A percentile compares a stretch with the other conserved stretches of the same genome.
phyloP scores from a whole-genome alignment of 805 yeast genomes.

The Metschnikowia aberdeeniae region DNA sequence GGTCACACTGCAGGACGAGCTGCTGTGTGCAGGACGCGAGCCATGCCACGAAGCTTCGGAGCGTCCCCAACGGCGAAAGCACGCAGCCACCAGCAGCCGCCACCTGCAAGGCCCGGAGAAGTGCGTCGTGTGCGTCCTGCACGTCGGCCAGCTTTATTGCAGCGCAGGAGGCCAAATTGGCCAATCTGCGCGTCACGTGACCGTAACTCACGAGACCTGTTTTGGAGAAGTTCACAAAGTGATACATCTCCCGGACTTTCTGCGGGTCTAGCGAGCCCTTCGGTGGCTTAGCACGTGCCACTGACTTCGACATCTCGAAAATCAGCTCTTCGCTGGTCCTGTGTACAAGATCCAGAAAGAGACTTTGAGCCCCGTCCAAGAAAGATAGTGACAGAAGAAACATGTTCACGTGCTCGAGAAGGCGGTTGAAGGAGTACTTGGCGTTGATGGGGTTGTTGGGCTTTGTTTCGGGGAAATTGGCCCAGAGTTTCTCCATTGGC shows the following conservation, averaged over 20 bases:
- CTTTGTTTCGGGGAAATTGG: conserved; percentile 23
- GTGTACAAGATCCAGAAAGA: conserved; percentile 3
- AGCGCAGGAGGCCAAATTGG: conserved; percentile 32
- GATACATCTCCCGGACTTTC: conserved; percentile 39
- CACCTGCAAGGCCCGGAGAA: neutral
- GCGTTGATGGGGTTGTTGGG: conserved; percentile 29
- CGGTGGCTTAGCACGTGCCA: conserved; percentile 19
- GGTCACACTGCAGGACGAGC: conserved; percentile 22
- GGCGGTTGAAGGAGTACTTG: conserved; percentile 46
- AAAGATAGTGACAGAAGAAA: conserved; percentile 33
- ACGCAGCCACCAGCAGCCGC: no score
- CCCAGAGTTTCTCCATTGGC: conserved; percentile 19
- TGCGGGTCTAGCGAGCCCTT: conserved; percentile 11
- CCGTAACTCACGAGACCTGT: conserved; percentile 38
- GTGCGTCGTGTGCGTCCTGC: neutral
- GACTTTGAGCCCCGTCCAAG: conserved; percentile 17
- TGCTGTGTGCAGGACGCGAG: conserved; percentile 23
- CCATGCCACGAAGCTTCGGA: conserved; percentile 13
- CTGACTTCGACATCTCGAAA: conserved; percentile 24
- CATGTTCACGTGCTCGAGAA: conserved; percentile 46
- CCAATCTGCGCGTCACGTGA: conserved; percentile 28
- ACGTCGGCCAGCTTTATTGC: conserved; percentile 34
- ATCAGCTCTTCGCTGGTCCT: conserved; percentile 20
- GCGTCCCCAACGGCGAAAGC: neutral
- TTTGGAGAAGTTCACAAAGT: conserved; percentile 45